phyloP scores from a whole-genome alignment of 2,329 filamentous ascomycete genomes.

The Alternaria sp. region DNA sequence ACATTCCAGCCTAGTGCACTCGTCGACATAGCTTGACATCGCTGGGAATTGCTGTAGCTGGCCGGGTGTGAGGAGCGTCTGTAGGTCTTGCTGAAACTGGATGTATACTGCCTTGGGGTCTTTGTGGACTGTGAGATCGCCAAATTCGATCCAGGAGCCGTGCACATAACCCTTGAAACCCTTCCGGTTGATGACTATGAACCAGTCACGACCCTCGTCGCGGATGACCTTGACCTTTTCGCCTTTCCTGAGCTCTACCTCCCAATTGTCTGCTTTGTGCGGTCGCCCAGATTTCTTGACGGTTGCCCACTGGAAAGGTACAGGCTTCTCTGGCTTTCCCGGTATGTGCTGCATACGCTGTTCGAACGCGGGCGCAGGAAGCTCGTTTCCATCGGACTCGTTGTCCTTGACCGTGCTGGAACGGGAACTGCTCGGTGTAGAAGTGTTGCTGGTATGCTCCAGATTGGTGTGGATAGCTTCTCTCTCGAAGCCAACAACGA shows the following conservation, averaged over 20 bases:
- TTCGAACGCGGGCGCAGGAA: neutral
- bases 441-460: neutral
- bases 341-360: neutral
- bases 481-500: conserved; percentile 24
- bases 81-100: conserved; percentile 23
- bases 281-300: conserved; percentile 30
- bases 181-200: conserved; percentile 16
- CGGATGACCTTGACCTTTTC: conserved; percentile 31
- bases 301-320: conserved; percentile 22
- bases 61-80: conserved; percentile 21
- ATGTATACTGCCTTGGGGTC: conserved; percentile 24
- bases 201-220: conserved; percentile 35
- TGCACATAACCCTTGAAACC: conserved; percentile 32
- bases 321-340: neutral
- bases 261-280: conserved; percentile 31
- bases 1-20: conserved; percentile 28
- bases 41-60: conserved; percentile 26
- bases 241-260: conserved; percentile 30
- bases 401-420: no score
- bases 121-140: conserved; percentile 9
- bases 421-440: neutral
- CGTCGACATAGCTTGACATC: conserved; percentile 26
- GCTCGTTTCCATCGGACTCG: neutral
- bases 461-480: conserved; percentile 21
- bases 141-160: conserved; percentile 32